Evolutionary conservation across 2,329 filamentous ascomycete species (phyloP).

Genomic region (Zasmidium cellare): DNA sequence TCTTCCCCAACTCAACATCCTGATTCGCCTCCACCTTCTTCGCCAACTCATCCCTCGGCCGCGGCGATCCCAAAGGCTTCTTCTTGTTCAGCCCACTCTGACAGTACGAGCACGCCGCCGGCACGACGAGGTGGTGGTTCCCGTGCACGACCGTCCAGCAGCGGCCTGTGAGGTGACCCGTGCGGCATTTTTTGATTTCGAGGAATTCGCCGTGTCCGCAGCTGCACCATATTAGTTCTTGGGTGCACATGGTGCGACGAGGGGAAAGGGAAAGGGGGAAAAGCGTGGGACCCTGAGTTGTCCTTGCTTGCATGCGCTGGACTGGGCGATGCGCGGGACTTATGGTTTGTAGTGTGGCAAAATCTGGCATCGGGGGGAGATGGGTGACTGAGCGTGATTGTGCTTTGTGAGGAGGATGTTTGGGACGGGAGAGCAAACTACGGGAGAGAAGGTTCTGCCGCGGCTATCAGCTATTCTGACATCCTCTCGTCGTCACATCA

Average conservation of each 20-base stretch:
- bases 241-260: conserved; percentile 29
- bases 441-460: neutral
- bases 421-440: neutral
- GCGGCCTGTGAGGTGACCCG: conserved; percentile 14
- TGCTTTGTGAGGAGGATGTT: neutral
- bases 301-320: neutral
- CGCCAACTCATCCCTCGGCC: conserved; percentile 14
- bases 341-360: neutral
- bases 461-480: neutral
- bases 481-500: neutral
- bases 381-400: neutral
- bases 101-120: conserved; percentile 30
- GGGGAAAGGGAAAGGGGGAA: neutral
- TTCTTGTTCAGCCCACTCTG: conserved; percentile 22
- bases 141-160: conserved; percentile 34
- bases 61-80: conserved; percentile 16
- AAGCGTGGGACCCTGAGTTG: neutral
- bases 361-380: neutral
- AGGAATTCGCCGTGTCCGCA: conserved; percentile 36
- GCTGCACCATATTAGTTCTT: conserved; percentile 36
- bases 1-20: conserved; percentile 9
- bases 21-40: conserved; percentile 11
- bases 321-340: neutral
- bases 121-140: conserved; percentile 24
- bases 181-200: conserved; percentile 27